phyloP scores from a whole-genome alignment of 805 yeast genomes.

The Wickerhamomyces chambardii region DNA sequence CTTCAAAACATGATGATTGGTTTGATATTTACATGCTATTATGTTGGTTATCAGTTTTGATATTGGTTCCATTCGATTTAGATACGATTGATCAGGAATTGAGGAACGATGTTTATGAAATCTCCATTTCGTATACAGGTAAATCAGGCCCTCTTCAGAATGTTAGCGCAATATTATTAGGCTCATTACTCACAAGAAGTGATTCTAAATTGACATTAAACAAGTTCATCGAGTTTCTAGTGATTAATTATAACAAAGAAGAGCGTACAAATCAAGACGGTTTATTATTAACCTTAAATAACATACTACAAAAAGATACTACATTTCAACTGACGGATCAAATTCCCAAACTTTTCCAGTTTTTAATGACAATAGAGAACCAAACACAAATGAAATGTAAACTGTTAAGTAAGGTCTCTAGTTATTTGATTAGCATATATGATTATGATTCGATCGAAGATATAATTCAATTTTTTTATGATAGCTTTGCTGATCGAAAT shows the following conservation, averaged over 20 bases:
- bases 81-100: constrained; percentile 22
- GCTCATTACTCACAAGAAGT: constrained; percentile 21
- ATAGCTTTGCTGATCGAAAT: constrained; percentile 35
- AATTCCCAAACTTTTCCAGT: background rate
- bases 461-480: constrained; percentile 38
- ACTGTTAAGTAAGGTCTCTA: constrained; percentile 13
- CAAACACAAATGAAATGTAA: constrained; percentile 12
- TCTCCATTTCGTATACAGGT: constrained; percentile 24
- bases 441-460: constrained; percentile 27
- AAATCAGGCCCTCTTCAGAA: constrained; percentile 33
- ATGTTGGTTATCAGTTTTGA: constrained; percentile 65
- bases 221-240: constrained; percentile 7
- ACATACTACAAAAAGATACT: constrained; percentile 13
- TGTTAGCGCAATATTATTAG: constrained; percentile 20
- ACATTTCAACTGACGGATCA: constrained; percentile 1
- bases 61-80: constrained; percentile 69
- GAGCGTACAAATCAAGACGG: constrained; percentile 6
- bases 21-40: constrained; percentile 39
- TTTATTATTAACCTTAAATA: constrained; percentile 9
- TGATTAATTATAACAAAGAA: constrained; percentile 7
- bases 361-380: background rate
- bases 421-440: constrained; percentile 6
- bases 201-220: constrained; percentile 8
- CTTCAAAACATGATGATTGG: constrained; percentile 25
- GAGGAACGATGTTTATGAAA: constrained; percentile 23